Evolutionary conservation across 2,329 filamentous ascomycete genomes (phyloP).

Genomic region (Lachnum nothofagi): DNA sequence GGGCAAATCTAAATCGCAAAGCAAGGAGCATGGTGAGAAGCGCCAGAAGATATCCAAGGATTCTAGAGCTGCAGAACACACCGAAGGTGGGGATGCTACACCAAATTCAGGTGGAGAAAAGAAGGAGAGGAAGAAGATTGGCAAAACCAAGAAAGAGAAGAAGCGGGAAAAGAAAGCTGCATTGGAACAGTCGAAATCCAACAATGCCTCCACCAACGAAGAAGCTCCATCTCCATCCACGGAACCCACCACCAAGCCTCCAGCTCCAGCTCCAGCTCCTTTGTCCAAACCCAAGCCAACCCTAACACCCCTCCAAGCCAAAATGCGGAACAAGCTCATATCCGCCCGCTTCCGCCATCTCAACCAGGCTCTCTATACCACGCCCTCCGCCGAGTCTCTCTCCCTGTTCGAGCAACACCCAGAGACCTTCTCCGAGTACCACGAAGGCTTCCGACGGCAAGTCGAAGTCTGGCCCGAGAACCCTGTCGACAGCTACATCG

Average conservation of each 20-base stretch:
- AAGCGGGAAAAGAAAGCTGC: slow-evolving; percentile 32
- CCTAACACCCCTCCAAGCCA: slow-evolving; percentile 83
- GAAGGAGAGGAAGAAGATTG: slow-evolving; percentile 29
- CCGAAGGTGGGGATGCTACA: neutral
- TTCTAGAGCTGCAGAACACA: slow-evolving; percentile 7
- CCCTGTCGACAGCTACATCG: slow-evolving; percentile 82
- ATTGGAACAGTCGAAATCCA: slow-evolving; percentile 5
- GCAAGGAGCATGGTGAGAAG: slow-evolving; percentile 22
- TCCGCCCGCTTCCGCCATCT: slow-evolving; percentile 95
- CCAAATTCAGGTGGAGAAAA: slow-evolving; percentile 6
- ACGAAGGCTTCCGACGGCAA: slow-evolving; percentile 91
- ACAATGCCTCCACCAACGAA: slow-evolving; percentile 4
- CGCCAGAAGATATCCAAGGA: slow-evolving; percentile 25
- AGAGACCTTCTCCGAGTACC: slow-evolving; percentile 93
- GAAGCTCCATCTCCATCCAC: too few species aligned
- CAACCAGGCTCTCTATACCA: slow-evolving; percentile 94
- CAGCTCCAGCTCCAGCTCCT: slow-evolving; percentile 27
- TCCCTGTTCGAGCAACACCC: slow-evolving; percentile 77
- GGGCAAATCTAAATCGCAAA: slow-evolving; percentile 46
- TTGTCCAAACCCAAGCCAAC: slow-evolving; percentile 34
- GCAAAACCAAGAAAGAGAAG: slow-evolving; percentile 35
- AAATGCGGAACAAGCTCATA: slow-evolving; percentile 91
- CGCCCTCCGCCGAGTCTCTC: slow-evolving; percentile 77
- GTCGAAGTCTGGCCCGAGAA: slow-evolving; percentile 96
- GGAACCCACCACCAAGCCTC: slow-evolving; percentile 12